These are phyloP conservation scores for Colletotrichum sp. DNA, from an alignment of 2,329 filamentous ascomycete species.

Conservation along the genomic window DNA sequence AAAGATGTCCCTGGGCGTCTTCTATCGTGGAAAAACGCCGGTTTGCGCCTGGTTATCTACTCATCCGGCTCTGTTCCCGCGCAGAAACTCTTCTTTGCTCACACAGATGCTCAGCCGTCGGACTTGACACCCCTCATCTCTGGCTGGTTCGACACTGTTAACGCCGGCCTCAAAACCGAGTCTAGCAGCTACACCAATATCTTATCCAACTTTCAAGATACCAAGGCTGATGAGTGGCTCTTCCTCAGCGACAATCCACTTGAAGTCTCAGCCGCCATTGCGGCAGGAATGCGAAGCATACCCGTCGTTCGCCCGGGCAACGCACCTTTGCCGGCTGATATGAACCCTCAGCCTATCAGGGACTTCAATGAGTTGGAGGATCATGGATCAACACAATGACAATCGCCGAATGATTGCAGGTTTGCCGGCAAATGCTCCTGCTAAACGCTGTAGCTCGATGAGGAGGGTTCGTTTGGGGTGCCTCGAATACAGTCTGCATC, in stretches of 20 bases:
- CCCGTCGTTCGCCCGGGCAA: constrained; percentile 75
- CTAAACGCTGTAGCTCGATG: background rate
- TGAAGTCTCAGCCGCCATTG: constrained; percentile 68
- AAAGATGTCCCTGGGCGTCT: constrained; percentile 73
- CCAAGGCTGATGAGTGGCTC: constrained; percentile 62
- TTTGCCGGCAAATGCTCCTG: background rate
- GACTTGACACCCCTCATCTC: constrained; percentile 65
- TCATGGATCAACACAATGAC: constrained; percentile 1
- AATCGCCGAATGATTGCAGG: background rate
- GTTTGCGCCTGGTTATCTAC: constrained; percentile 74
- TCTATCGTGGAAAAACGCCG: constrained; percentile 59
- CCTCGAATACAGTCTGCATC: constrained; percentile 17
- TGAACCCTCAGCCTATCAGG: constrained; percentile 41
- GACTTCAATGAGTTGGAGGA: constrained; percentile 32
- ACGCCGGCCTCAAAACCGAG: constrained; percentile 77
- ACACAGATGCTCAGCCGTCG: constrained; percentile 63
- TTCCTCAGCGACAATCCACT: constrained; percentile 83
- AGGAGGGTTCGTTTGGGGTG: background rate
- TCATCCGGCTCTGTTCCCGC: constrained; percentile 82
- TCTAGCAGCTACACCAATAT: constrained; percentile 72
- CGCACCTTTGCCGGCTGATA: constrained; percentile 59
- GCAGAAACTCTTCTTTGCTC: constrained; percentile 79
- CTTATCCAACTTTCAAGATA: constrained; percentile 50
- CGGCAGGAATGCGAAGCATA: constrained; percentile 67
- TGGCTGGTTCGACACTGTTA: constrained; percentile 81